Evolutionary conservation across 2,329 filamentous ascomycete genomes (phyloP).

Genomic region (Sclerotinia minor): DNA sequence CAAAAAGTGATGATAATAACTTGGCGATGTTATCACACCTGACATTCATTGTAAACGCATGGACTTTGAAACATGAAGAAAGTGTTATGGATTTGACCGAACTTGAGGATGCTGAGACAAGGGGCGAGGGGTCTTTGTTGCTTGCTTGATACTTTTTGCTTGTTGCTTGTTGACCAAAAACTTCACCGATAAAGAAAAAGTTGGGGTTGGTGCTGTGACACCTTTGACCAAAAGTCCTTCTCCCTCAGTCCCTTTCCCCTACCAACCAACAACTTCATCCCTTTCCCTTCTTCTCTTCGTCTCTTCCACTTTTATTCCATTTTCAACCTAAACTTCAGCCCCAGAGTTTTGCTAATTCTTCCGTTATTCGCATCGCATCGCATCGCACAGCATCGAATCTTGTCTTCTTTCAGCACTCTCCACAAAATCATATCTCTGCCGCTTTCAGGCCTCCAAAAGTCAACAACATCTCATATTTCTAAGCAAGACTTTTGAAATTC

Average conservation of each 20-base stretch:
- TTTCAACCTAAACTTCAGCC: not conserved
- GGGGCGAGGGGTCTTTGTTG: not conserved
- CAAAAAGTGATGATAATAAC: too few species aligned
- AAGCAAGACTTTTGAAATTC: not conserved
- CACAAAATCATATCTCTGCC: slow-evolving; percentile 12
- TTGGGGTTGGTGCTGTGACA: not conserved
- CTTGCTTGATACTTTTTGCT: too few species aligned
- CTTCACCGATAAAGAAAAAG: not conserved
- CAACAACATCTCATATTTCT: slow-evolving; percentile 1
- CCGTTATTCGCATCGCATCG: not conserved
- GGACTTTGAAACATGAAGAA: slow-evolving; percentile 7
- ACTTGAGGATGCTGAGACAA: not conserved
- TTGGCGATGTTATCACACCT: too few species aligned
- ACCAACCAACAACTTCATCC: not conserved
- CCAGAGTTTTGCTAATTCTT: not conserved
- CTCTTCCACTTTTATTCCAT: not conserved
- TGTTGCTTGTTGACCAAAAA: too few species aligned
- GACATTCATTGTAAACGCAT: not conserved
- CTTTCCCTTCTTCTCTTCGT: not conserved
- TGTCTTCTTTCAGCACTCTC: slow-evolving; percentile 7
- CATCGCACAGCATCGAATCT: too few species aligned
- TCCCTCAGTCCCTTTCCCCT: not conserved
- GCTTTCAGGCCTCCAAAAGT: not conserved
- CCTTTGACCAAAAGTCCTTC: not conserved
- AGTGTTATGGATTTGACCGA: not conserved